These are phyloP conservation scores for Chytriomyces confervae DNA, from an alignment of 192 early-diverging fungal species.

Conservation along the genomic window DNA sequence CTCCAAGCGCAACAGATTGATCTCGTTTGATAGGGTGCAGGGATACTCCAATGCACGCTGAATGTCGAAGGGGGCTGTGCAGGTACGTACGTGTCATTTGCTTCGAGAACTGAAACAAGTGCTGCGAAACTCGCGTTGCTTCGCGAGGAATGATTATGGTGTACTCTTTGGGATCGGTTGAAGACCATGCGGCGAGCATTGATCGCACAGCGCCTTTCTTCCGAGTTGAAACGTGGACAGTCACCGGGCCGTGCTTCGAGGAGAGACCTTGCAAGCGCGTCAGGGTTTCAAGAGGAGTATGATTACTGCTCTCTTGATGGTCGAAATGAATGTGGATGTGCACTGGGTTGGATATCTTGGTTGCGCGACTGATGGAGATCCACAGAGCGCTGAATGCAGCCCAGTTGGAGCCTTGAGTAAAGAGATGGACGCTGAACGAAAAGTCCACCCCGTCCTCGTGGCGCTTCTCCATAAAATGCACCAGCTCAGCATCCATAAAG, in stretches of 20 bases:
- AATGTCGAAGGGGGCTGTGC: neutral
- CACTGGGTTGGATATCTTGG: neutral
- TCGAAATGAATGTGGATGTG: constrained; percentile 27
- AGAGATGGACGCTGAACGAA: constrained; percentile 19
- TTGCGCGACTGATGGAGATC: constrained; percentile 15
- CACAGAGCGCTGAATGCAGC: constrained; percentile 10
- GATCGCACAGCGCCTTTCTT: neutral
- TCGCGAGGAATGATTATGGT: constrained; percentile 35
- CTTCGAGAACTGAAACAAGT: constrained; percentile 38
- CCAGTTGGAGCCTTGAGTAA: constrained; percentile 12
- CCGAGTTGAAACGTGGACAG: neutral
- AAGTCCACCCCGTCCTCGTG: neutral
- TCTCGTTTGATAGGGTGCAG: neutral
- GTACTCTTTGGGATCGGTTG: constrained; percentile 8
- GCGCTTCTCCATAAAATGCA: neutral
- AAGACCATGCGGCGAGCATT: constrained; percentile 33
- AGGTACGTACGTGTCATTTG: constrained; percentile 15
- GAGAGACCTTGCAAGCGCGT: neutral
- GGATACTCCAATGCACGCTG: constrained; percentile 22
- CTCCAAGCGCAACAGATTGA: neutral
- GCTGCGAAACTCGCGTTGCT: constrained; percentile 23
- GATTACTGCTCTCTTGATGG: neutral
- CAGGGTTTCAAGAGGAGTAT: neutral
- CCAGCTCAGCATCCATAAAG: constrained; percentile 26
- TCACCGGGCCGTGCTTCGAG: constrained; percentile 16